Evolutionary conservation across 345 rosid genomes (phyloP).

Genomic region (Brassica nigra): DNA sequence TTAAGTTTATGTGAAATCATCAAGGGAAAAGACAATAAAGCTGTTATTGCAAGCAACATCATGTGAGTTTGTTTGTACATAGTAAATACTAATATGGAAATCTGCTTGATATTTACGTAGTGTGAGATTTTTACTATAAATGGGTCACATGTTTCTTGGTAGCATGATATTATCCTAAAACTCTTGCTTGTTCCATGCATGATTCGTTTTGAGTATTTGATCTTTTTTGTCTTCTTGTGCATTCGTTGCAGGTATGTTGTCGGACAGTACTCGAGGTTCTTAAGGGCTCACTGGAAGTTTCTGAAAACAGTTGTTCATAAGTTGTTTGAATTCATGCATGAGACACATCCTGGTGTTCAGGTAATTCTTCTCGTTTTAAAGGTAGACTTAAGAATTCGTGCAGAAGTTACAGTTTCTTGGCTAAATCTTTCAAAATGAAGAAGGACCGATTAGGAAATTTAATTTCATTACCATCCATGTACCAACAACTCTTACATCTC

Average conservation of each 20-base stretch:
- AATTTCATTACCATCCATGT: constrained; percentile 6
- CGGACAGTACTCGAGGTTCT: constrained; percentile 96
- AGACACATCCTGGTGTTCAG: constrained; percentile 99
- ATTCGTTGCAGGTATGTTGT: constrained; percentile 87
- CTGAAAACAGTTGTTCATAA: constrained; percentile 96
- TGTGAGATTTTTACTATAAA: constrained; percentile 5
- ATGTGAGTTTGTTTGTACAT: constrained; percentile 62
- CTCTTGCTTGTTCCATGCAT: constrained; percentile 16
- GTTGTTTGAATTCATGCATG: constrained; percentile 99
- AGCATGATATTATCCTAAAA: neutral
- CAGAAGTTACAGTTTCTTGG: constrained; percentile 3
- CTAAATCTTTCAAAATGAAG: constrained; percentile 19
- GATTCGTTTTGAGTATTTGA: constrained; percentile 12
- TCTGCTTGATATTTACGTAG: constrained; percentile 1
- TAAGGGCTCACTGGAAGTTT: constrained; percentile 99
- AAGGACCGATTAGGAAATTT: neutral
- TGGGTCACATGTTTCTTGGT: constrained; percentile 13
- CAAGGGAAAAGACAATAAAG: constrained; percentile 97
- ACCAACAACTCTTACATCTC: constrained; percentile 6
- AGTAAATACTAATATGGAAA: constrained; percentile 1
- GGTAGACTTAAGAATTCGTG: neutral
- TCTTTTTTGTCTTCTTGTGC: constrained; percentile 17
- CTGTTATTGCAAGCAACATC: constrained; percentile 97
- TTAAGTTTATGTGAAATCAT: constrained; percentile 87
- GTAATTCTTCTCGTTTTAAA: constrained; percentile 40